A percentile compares a stretch with the other conserved stretches of the same genome.
Conservation (phyloP, 495 filamentous ascomycete species). For the Haplographium delicatum region DNA sequence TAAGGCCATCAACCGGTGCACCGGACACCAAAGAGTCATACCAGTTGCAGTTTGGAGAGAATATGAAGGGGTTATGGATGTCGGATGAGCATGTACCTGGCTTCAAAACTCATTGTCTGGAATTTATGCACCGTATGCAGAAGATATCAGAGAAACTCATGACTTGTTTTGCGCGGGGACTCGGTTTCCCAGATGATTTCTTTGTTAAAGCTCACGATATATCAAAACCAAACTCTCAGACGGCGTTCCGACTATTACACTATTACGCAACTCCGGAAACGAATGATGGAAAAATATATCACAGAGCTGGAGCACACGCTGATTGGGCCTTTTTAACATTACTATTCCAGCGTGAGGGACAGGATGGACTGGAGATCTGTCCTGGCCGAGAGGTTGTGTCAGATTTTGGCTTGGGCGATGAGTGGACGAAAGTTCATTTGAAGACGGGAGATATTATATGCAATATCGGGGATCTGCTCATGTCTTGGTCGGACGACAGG, state of each 20-base stretch:
- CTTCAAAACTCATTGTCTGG: constrained; percentile 31
- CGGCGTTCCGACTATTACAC: constrained; percentile 48
- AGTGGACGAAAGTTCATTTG: constrained; percentile 46
- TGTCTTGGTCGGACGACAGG: constrained; percentile 55
- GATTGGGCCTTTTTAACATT: constrained; percentile 52
- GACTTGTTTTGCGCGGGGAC: constrained; percentile 43
- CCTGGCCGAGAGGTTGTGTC: constrained; percentile 50
- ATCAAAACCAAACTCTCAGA: constrained; percentile 37
- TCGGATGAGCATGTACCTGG: constrained; percentile 34
- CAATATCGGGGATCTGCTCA: constrained; percentile 56
- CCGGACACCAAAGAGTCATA: constrained; percentile 51
- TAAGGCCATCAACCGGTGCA: constrained; percentile 48
- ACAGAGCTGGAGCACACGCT: constrained; percentile 51
- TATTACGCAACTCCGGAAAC: constrained; percentile 42
- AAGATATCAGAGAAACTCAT: constrained; percentile 44
- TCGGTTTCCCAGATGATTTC: constrained; percentile 46
- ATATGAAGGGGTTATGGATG: constrained; percentile 44
- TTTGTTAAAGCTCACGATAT: constrained; percentile 45
- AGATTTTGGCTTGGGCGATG: constrained; percentile 46
- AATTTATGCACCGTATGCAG: constrained; percentile 46
- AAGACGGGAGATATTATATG: constrained; percentile 47
- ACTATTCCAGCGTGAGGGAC: constrained; percentile 50
- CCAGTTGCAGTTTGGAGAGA: constrained; percentile 47
- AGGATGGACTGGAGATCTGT: constrained; percentile 53
- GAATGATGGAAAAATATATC: constrained; percentile 36